phyloP scores from a whole-genome alignment of 2,329 filamentous ascomycete species.

The Aspergillus nomiae region DNA sequence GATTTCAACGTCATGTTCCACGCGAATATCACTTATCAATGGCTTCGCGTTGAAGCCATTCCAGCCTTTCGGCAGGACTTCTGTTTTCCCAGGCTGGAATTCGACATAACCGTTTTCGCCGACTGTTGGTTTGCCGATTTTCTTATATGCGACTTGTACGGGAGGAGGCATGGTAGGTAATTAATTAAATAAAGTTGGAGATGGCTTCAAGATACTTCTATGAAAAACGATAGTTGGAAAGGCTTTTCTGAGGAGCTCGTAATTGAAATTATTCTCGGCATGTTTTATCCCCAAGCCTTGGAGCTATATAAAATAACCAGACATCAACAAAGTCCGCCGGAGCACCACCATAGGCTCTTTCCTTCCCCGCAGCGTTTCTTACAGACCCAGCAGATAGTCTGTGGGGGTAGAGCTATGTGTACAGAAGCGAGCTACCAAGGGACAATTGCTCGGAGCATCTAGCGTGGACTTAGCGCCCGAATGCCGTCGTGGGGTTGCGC shows the following conservation, averaged over 20 bases:
- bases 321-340: background rate
- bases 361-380: background rate
- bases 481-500: background rate
- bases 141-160: conserved; percentile 32
- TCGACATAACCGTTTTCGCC: conserved; percentile 47
- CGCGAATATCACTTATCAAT: conserved; percentile 40
- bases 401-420: background rate
- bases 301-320: background rate
- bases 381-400: background rate
- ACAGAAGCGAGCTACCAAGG: background rate
- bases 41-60: conserved; percentile 39
- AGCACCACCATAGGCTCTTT: background rate
- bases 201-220: background rate
- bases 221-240: too few species aligned
- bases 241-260: background rate
- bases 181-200: background rate
- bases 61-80: conserved; percentile 43
- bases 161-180: conserved; percentile 32
- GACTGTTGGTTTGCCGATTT: conserved; percentile 28
- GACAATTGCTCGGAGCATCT: background rate
- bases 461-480: background rate
- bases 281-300: background rate
- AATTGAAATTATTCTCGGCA: background rate
- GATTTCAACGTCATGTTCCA: conserved; percentile 52
- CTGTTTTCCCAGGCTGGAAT: conserved; percentile 40